Evolutionary conservation across 169 alveolate species (phyloP), one percentile per base, ranked within the genome.

Genomic region (Plasmodium billcollinsi): DNA sequence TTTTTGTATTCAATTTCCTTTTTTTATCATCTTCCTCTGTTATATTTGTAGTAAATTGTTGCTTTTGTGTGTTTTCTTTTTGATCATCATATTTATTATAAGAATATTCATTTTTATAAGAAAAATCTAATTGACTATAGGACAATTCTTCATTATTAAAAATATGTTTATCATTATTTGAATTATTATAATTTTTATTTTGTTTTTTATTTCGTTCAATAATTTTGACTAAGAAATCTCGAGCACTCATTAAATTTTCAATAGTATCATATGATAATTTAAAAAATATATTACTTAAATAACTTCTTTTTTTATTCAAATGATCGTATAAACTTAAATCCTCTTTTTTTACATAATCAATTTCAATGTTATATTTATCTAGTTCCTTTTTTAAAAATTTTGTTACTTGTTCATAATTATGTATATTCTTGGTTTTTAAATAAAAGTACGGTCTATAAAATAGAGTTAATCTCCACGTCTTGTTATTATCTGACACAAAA

Each of bases 401-500:
- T 8, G 95, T 90, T 29, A 75, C 73, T 54, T 86, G 93, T 73
- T 94, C 96, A 73, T 78, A 95, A 65, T 91, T 96, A 78, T 88
- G 89, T 75, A 90, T 93, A 61, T 29, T 92, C 76, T 26, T 96
- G 58, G 88, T 97, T 49, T 93, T 85, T 18, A 97, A 78, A 90
- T 96, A 97, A 88, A 97, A 97, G 92, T 97, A 97, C 21, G 99
- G 99, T 56, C 97, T 96, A 72, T 95, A 96, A 65, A 94, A 91
- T 63, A 94, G 93, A 26, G 96, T 78, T 15, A 78, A n/a, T 52
- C 89, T 50, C 89, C 89, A 78, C 43, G 89, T 78, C 43, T 78
- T 78, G 76, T 65, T 78, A 29, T 78, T 78, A n/a, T 78, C 89
- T 11, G 89, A 78, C 15, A 78, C 89, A 47, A 78, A 78, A 70